These are phyloP conservation scores for Scortechinia acanthostroma DNA, from an alignment of 2,329 filamentous ascomycete genomes.

Conservation along the genomic window DNA sequence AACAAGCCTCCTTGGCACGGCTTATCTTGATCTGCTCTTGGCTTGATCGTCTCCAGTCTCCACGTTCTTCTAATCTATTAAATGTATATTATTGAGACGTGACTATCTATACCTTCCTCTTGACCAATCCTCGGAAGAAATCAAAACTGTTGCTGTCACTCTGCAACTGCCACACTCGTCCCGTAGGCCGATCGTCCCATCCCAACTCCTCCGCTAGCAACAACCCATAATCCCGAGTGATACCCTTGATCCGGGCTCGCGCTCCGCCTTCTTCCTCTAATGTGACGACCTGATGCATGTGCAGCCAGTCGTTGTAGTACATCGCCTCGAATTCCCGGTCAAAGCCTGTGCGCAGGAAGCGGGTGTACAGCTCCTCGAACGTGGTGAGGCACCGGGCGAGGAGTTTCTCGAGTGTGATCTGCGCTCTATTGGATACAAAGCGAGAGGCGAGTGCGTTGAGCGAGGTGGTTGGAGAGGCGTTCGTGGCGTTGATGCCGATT, in stretches of 20 bases:
- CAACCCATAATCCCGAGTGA: not conserved
- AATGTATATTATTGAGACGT: too few species aligned
- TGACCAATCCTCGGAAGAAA: not conserved
- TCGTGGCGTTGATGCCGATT: slow-evolving; percentile 1
- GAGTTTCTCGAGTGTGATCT: not conserved
- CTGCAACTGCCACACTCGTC: slow-evolving; percentile 1
- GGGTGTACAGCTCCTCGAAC: not conserved
- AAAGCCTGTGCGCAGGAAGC: not conserved
- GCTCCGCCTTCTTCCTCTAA: slow-evolving; percentile 1
- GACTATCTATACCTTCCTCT: slow-evolving; percentile 1
- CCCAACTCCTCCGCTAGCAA: not conserved
- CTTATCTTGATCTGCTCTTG: too few species aligned
- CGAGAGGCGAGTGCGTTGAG: not conserved
- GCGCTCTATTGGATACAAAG: not conserved
- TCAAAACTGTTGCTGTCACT: slow-evolving; percentile 2
- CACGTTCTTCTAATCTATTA: too few species aligned
- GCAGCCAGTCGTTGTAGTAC: slow-evolving; percentile 2
- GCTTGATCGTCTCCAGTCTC: too few species aligned
- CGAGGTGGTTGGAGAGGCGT: not conserved
- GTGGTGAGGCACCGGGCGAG: not conserved
- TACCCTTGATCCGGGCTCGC: not conserved
- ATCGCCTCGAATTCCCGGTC: not conserved
- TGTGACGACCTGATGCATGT: slow-evolving; percentile 1
- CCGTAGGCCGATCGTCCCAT: not conserved
- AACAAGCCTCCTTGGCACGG: too few species aligned